Evolutionary conservation across 2,329 filamentous ascomycete species (phyloP), one percentile per base, ranked within the genome.

Genomic region (Chaetomium sp.): DNA sequence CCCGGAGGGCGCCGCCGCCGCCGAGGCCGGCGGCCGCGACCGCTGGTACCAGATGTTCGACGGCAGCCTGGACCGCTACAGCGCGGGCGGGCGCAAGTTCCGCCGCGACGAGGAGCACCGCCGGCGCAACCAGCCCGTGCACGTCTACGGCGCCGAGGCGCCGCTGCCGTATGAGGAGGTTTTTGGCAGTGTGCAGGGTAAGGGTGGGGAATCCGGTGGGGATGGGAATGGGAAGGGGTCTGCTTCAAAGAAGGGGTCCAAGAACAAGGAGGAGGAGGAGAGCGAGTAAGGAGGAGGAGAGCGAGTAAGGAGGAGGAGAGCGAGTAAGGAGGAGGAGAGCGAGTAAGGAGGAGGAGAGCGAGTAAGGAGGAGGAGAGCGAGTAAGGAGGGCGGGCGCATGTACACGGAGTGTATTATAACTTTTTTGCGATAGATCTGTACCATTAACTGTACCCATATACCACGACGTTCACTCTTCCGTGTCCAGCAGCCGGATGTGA

Each of bases 11-110:
- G n/a, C 6, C 13, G 77, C 81, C 12, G 78, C 80, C 16, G 77
- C 77, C 4, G 75, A 79, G 16, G 78, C 77, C 13, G 70, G 73
- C 2, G 75, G 78, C 27, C 31, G 35, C 35, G 16, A 31, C 50
- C 45, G 54, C 12, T 81, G 79, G 73, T 86, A 87, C 69, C 67
- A 67, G 27, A 79, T 83, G 75, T 85, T 81, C 69, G 62, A 68
- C 21, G 80, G 81, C 31, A 70, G 73, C 9, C 73, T 85, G 63
- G 71, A 76, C 6, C 64, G 71, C 60, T 71, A 75, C 54, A 87
- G 82, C 60, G 70, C 79, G 13, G 73, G 79, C 60, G 92, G 93
- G 8, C 82, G 84, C 51, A 66, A 74, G 57, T 90, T 84, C 76
- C 85, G 92, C 65, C 72, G 80, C 61, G 65, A 77, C 67, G 79